Base-by-base conservation (phyloP, 1,284 basidiomycete genomes). In the Leccinum variabile region DNA sequence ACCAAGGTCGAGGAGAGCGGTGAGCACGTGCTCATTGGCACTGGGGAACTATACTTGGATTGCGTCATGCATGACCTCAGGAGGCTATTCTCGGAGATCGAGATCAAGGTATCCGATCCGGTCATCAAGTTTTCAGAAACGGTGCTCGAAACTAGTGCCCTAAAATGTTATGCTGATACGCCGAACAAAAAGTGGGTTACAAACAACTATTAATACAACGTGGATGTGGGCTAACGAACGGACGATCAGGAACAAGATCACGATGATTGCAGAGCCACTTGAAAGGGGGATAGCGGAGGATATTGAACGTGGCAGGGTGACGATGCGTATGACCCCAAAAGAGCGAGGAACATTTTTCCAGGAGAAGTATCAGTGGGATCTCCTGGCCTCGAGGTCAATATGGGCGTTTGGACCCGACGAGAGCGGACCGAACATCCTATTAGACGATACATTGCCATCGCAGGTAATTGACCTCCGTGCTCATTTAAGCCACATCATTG, bases 341-440 rank as follows among this genome's bases (percentile, higher is more conserved):
- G 94, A 97, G 72, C 83, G 96, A 54, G 96, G 95, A 41, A 91
- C 89, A 63, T 94, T 95, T 80, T 97, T 98, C 77, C 89, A 97
- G 77, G 89, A 93, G 72, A 96, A 95, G 75, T 98, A 98, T 77
- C 92, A 97, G 63, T 99, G 97, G 97, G 97, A 99, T 80, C 76
- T 98, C 71, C 84, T 99, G 65, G 97, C 97, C 2, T 96, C 95
- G 54, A 86, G 97, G 63, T 98, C 96, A 71, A 97, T 99, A 79
- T 99, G 97, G 97, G 95, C 96, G n/a, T 99, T 99, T 78, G 97
- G 97, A 25, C 97, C 97, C 5, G 95, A 98, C 67, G 95, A 97
- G 58, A 91, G 89, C 68, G 95, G 95, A 0, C 88, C 97, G 3
- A 99, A 99, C 76, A 86, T 97, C 61, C 78, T 99, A 56, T 80